phyloP scores from a whole-genome alignment of 1,284 basidiomycete species.

The Vanrija pseudolonga region DNA sequence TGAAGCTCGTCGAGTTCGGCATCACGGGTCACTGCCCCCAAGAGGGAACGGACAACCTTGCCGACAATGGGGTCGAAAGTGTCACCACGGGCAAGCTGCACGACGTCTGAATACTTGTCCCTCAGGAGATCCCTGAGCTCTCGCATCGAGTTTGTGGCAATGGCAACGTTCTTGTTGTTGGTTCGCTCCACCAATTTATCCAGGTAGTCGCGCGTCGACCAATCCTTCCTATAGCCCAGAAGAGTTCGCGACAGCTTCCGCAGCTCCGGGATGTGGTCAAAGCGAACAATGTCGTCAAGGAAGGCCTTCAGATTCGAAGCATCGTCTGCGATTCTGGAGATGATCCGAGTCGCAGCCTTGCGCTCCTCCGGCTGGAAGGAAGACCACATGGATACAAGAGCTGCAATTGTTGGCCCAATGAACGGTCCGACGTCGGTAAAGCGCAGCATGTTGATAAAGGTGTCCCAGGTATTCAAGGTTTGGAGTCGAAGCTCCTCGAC shows the following conservation, averaged over 20 bases:
- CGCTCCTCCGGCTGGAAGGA: slow-evolving; percentile 59
- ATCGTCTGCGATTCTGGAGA: slow-evolving; percentile 71
- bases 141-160: slow-evolving; percentile 69
- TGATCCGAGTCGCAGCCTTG: slow-evolving; percentile 58
- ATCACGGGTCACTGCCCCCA: slow-evolving; percentile 71
- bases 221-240: slow-evolving; percentile 53
- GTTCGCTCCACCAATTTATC: slow-evolving; percentile 69
- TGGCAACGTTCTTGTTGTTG: slow-evolving; percentile 74
- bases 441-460: slow-evolving; percentile 69
- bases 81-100: slow-evolving; percentile 72
- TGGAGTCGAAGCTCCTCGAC: slow-evolving; percentile 67
- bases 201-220: slow-evolving; percentile 60
- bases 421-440: slow-evolving; percentile 75
- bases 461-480: slow-evolving; percentile 76
- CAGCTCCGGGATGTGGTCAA: slow-evolving; percentile 68
- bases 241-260: slow-evolving; percentile 55
- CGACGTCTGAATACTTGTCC: slow-evolving; percentile 55
- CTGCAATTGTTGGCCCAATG: slow-evolving; percentile 82
- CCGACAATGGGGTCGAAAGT: slow-evolving; percentile 77
- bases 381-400: slow-evolving; percentile 73
- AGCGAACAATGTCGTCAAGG: slow-evolving; percentile 73
- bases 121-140: slow-evolving; percentile 71
- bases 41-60: slow-evolving; percentile 64
- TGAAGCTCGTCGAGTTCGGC: slow-evolving; percentile 63
- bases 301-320: slow-evolving; percentile 53